phyloP scores from a whole-genome alignment of 139 green algal species.

The Pseudopediastrum boryanum region DNA sequence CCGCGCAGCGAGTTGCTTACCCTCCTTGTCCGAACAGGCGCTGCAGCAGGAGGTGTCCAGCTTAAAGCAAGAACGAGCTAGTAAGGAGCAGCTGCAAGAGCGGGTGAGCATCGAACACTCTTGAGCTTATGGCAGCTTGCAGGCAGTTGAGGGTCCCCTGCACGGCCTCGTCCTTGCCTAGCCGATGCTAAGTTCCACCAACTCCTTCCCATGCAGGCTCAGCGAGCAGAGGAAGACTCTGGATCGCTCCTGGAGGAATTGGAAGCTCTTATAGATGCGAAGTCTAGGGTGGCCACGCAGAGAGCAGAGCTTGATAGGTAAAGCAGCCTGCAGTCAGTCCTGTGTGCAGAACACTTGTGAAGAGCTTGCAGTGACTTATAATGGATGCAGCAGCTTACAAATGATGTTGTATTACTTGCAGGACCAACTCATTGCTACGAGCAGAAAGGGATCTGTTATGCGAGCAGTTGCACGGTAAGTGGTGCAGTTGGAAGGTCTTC shows the following conservation, averaged over 20 bases:
- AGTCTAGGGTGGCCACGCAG: constrained; percentile 11
- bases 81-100: constrained; percentile 14
- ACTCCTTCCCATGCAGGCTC: constrained; percentile 6
- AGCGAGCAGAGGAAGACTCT: constrained; percentile 28
- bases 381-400: not conserved
- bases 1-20: not conserved
- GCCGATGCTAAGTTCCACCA: not conserved
- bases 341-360: not conserved
- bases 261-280: constrained; percentile 25
- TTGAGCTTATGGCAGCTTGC: too few species aligned
- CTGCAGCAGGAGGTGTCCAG: not conserved
- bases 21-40: not conserved
- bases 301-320: constrained; percentile 25
- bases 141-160: not conserved
- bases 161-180: not conserved
- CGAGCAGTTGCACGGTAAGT: constrained; percentile 32
- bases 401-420: constrained; percentile 10
- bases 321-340: not conserved
- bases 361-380: not conserved
- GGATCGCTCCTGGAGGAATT: constrained; percentile 30
- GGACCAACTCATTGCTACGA: constrained; percentile 23
- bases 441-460: constrained; percentile 31
- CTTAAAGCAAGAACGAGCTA: not conserved
- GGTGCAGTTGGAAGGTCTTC: not conserved
- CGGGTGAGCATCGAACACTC: constrained; percentile 1